Percentiles rank a stretch among this genome's conserved stretches.
Evolutionary conservation across 192 early-diverging fungal genomes (phyloP).

Genomic region (Diversispora eburnea): DNA sequence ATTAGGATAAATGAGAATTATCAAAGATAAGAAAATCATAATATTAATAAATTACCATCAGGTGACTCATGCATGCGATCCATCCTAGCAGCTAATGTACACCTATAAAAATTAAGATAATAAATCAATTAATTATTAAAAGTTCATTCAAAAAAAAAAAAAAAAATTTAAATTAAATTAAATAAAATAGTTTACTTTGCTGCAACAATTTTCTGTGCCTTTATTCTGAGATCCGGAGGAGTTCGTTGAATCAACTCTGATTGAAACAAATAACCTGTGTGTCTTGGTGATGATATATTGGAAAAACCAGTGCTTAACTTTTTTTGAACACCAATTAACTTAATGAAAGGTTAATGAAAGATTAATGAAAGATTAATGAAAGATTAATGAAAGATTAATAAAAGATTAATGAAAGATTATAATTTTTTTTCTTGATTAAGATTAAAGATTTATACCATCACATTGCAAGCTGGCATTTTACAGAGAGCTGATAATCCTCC

Average conservation of each 20-base stretch:
- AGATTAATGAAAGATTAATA: too few species aligned
- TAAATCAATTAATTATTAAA: constrained; percentile 5
- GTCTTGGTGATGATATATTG: constrained; percentile 57
- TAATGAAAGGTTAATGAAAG: constrained; percentile 19
- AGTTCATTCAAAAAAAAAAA: constrained; percentile 7
- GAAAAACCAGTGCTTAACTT: constrained; percentile 67
- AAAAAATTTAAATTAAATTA: background rate
- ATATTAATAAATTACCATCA: constrained; percentile 51
- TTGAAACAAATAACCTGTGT: constrained; percentile 80
- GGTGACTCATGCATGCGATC: constrained; percentile 66
- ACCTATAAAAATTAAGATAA: constrained; percentile 31
- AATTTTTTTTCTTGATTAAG: constrained; percentile 23
- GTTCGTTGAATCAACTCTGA: constrained; percentile 64
- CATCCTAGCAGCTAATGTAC: constrained; percentile 81
- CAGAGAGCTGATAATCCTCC: constrained; percentile 83
- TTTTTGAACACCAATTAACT: constrained; percentile 40
- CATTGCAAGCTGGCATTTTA: constrained; percentile 89
- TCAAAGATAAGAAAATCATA: background rate
- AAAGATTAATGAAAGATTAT: constrained; percentile 25
- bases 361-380: background rate
- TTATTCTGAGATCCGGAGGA: constrained; percentile 72
- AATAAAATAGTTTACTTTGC: constrained; percentile 56
- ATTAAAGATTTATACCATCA: constrained; percentile 51
- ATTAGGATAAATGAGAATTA: too few species aligned
- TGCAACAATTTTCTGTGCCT: constrained; percentile 75